phyloP scores from a whole-genome alignment of 169 alveolate genomes.

The Plasmodium yoelii region DNA sequence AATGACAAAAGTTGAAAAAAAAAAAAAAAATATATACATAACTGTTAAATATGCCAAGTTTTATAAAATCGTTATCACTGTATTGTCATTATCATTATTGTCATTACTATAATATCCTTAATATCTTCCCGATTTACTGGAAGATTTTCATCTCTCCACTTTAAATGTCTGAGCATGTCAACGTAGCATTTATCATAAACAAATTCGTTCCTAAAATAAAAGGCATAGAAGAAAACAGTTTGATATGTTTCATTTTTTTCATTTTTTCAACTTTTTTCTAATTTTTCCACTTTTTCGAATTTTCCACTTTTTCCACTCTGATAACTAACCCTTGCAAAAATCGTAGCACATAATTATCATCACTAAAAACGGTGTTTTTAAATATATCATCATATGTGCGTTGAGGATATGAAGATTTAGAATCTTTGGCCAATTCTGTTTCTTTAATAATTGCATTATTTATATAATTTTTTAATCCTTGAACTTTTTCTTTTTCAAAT shows the following conservation, averaged over 20 bases:
- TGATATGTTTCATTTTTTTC: too few species aligned
- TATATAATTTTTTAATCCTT: constrained; percentile 78
- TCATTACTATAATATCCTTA: constrained; percentile 23
- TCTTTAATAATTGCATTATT: constrained; percentile 78
- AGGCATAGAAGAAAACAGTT: neutral
- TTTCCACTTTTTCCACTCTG: too few species aligned
- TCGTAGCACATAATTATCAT: constrained; percentile 82
- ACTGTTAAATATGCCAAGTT: neutral
- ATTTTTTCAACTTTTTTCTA: too few species aligned
- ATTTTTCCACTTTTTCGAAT: neutral
- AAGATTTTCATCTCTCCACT: constrained; percentile 82
- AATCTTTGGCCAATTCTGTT: constrained; percentile 1
- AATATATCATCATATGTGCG: constrained; percentile 68
- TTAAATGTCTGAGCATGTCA: constrained; percentile 81
- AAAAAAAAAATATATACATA: neutral
- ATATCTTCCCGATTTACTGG: constrained; percentile 78
- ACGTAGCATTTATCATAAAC: constrained; percentile 70
- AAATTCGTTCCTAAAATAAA: constrained; percentile 68
- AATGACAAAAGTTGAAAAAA: neutral
- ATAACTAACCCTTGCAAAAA: constrained; percentile 78
- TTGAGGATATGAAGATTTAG: constrained; percentile 27
- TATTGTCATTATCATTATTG: too few species aligned
- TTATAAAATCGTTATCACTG: too few species aligned
- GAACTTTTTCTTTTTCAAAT: constrained; percentile 81
- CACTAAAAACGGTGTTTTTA: constrained; percentile 76